Percentiles rank a stretch among this genome's conserved stretches.
Conservation (phyloP, 768 basidiomycete genomes). For the Agaricus blazei region DNA sequence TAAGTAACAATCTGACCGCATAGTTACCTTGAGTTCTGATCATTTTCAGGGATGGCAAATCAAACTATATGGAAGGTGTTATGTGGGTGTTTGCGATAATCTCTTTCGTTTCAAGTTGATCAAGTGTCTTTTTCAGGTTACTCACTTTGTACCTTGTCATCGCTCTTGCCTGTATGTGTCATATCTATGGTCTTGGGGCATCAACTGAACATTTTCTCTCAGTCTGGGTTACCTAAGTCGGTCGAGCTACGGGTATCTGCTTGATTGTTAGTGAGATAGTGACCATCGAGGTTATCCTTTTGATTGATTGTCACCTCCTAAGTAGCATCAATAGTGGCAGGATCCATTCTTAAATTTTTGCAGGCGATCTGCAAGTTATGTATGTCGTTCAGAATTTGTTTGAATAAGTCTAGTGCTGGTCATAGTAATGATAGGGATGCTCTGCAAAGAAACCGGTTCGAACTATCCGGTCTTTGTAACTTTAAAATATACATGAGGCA, state of each 20-base stretch:
- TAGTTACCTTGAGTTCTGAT: not conserved
- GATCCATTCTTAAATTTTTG: too few species aligned
- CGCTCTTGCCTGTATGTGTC: constrained; percentile 65
- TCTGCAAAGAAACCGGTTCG: too few species aligned
- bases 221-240: constrained; percentile 26
- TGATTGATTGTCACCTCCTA: not conserved
- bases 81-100: constrained; percentile 39
- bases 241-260: too few species aligned
- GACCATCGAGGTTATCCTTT: too few species aligned
- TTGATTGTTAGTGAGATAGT: too few species aligned
- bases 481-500: too few species aligned
- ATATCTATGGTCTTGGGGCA: not conserved
- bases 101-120: constrained; percentile 24
- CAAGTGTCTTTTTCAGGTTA: constrained; percentile 36
- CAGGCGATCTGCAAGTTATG: too few species aligned
- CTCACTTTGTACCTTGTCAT: constrained; percentile 75
- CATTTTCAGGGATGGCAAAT: constrained; percentile 66
- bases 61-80: constrained; percentile 90
- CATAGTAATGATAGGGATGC: too few species aligned
- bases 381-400: too few species aligned
- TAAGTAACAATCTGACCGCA: constrained; percentile 24
- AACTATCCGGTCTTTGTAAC: too few species aligned
- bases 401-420: too few species aligned
- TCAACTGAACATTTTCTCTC: not conserved
- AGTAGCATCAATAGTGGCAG: not conserved